Evolutionary conservation across 2,329 filamentous ascomycete species (phyloP).

Genomic region (Graphilbum fragrans): DNA sequence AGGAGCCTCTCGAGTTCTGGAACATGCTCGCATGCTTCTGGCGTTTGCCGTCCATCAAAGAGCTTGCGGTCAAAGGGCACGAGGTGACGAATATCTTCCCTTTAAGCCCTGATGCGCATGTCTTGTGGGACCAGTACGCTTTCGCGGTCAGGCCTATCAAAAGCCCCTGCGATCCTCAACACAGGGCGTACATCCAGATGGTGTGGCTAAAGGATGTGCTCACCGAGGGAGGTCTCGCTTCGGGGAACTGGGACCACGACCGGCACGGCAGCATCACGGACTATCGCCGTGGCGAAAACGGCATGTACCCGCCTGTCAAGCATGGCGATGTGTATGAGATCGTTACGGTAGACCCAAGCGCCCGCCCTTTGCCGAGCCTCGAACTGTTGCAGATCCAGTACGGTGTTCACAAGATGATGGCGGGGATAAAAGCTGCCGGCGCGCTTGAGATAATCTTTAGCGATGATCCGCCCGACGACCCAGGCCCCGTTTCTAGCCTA

Average conservation of each 20-base stretch:
- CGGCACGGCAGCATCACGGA: conserved; percentile 1
- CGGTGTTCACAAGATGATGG: conserved; percentile 3
- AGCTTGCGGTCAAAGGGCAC: not conserved
- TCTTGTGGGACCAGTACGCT: not conserved
- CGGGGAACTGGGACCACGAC: not conserved
- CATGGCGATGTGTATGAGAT: conserved; percentile 6
- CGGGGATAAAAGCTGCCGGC: conserved; percentile 1
- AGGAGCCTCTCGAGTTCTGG: not conserved
- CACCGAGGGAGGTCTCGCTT: not conserved
- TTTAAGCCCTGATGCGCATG: not conserved
- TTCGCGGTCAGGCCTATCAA: conserved; percentile 3
- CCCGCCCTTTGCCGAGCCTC: not conserved
- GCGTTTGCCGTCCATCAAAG: not conserved
- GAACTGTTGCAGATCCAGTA: conserved; percentile 3
- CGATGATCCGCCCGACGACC: not conserved
- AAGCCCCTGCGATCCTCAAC: not conserved
- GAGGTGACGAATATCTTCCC: conserved; percentile 2
- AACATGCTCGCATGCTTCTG: not conserved
- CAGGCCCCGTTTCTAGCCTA: not conserved
- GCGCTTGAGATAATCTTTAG: conserved; percentile 1
- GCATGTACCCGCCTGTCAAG: not conserved
- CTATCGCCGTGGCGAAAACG: conserved; percentile 1
- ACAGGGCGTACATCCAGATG: conserved; percentile 2
- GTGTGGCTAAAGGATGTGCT: conserved; percentile 1
- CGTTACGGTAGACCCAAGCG: not conserved